Evolutionary conservation across 208 protist species (phyloP).

Genomic region (Trypanosoma brucei): DNA sequence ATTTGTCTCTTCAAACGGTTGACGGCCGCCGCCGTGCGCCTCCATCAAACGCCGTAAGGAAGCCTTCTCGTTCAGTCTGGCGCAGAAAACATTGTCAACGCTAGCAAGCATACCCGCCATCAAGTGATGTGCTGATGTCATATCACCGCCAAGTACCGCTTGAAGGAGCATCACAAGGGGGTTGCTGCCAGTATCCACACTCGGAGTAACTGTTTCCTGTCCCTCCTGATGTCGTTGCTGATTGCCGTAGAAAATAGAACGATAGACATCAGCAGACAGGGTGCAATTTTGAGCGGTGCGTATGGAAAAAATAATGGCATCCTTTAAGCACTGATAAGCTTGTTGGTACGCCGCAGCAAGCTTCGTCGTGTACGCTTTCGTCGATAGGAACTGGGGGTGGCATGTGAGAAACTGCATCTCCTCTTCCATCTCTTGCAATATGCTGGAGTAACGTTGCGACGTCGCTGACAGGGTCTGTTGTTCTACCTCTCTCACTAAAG

Average conservation of each 20-base stretch:
- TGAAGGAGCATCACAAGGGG: not conserved
- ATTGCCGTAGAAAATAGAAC: conserved; percentile 7
- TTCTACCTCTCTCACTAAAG: conserved; percentile 59
- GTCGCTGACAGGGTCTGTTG: conserved; percentile 53
- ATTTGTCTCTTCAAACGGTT: conserved; percentile 37
- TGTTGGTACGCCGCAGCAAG: conserved; percentile 59
- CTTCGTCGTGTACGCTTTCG: conserved; percentile 63
- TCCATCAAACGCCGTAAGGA: conserved; percentile 75
- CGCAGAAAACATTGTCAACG: conserved; percentile 60
- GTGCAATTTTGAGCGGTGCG: conserved; percentile 19
- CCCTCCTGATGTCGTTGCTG: not conserved
- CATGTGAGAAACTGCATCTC: conserved; percentile 73
- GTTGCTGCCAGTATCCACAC: not conserved
- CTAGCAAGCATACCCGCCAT: conserved; percentile 26
- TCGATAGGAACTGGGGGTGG: conserved; percentile 69
- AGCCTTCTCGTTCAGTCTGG: conserved; percentile 30
- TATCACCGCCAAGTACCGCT: conserved; percentile 16
- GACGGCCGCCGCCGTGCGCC: conserved; percentile 24
- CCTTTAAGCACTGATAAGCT: conserved; percentile 38
- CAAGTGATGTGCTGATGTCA: conserved; percentile 3
- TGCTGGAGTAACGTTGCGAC: conserved; percentile 52
- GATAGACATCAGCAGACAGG: conserved; percentile 13
- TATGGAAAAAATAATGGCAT: conserved; percentile 51
- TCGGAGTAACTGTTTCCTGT: conserved; percentile 4
- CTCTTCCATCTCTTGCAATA: conserved; percentile 74